Conservation (phyloP, 2,329 filamentous ascomycete species). For the Curvularia eragrostidis region DNA sequence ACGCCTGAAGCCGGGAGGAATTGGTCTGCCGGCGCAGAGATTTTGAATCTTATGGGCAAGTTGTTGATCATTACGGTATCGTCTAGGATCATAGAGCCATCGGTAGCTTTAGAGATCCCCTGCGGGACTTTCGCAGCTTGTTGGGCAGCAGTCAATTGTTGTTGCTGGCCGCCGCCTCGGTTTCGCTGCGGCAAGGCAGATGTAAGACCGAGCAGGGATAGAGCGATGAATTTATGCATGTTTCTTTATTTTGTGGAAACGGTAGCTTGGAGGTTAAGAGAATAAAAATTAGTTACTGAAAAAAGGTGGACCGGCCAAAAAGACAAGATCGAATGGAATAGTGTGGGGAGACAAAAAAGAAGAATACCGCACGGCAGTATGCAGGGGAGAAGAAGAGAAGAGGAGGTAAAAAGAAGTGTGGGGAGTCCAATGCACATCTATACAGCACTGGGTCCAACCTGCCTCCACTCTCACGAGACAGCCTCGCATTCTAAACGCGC, state of each 20-base stretch:
- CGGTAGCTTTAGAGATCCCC: slow-evolving; percentile 54
- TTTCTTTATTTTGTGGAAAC: not conserved
- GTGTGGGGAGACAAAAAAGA: not conserved
- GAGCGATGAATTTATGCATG: slow-evolving; percentile 21
- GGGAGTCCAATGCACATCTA: slow-evolving; percentile 2
- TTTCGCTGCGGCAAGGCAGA: slow-evolving; percentile 37
- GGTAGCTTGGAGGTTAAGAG: not conserved
- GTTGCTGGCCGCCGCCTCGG: slow-evolving; percentile 5
- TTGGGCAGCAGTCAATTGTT: slow-evolving; percentile 41
- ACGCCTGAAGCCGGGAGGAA: slow-evolving; percentile 61
- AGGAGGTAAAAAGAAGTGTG: slow-evolving; percentile 6
- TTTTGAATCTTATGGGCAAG: slow-evolving; percentile 63
- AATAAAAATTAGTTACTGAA: slow-evolving; percentile 29
- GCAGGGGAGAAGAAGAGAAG: slow-evolving; percentile 11
- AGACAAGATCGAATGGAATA: slow-evolving; percentile 8
- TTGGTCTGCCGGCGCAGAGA: slow-evolving; percentile 61
- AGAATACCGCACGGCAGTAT: slow-evolving; percentile 16
- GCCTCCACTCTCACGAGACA: not conserved
- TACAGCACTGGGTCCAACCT: not conserved
- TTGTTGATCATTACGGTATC: slow-evolving; percentile 62
- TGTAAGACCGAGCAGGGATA: slow-evolving; percentile 32
- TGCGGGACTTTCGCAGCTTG: slow-evolving; percentile 45
- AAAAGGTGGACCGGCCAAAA: slow-evolving; percentile 38
- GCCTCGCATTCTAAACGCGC: slow-evolving; percentile 6
- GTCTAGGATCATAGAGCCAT: slow-evolving; percentile 64